Percentiles rank a stretch among this genome's conserved stretches.
phyloP scores from a whole-genome alignment of 495 filamentous ascomycete species.

The Tuber brumale region DNA sequence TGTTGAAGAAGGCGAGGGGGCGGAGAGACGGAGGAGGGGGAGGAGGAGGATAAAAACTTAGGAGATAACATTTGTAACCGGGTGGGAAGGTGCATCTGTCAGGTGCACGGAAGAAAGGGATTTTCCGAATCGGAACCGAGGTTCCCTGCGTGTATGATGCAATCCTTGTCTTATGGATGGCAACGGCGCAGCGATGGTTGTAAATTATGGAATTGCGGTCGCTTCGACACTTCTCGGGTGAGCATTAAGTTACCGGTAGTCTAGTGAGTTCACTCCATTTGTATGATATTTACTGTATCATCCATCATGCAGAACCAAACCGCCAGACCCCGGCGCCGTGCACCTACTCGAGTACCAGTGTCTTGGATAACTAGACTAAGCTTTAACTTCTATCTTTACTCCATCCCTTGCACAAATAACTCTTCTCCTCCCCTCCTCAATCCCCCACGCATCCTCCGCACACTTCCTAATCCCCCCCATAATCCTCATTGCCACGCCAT shows the following conservation, averaged over 20 bases:
- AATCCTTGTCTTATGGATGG: background rate
- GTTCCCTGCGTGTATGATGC: background rate
- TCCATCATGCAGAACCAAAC: background rate
- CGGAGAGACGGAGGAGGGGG: background rate
- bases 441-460: slow-evolving; percentile 28
- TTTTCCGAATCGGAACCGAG: slow-evolving; percentile 1
- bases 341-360: background rate
- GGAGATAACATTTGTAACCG: too few relatives aligned
- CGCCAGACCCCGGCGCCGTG: background rate
- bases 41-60: background rate
- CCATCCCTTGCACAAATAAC: slow-evolving; percentile 37
- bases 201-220: too few relatives aligned
- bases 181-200: background rate
- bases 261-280: background rate
- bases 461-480: slow-evolving; percentile 24
- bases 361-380: slow-evolving; percentile 4
- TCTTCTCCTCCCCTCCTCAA: slow-evolving; percentile 4
- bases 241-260: background rate
- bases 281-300: background rate
- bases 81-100: background rate
- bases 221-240: background rate
- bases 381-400: slow-evolving; percentile 24
- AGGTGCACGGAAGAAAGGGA: background rate
- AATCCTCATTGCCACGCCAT: slow-evolving; percentile 20
- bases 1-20: background rate